Evolutionary conservation across 148 eudicot species (phyloP).

Genomic region (Simmondsia chinensis): DNA sequence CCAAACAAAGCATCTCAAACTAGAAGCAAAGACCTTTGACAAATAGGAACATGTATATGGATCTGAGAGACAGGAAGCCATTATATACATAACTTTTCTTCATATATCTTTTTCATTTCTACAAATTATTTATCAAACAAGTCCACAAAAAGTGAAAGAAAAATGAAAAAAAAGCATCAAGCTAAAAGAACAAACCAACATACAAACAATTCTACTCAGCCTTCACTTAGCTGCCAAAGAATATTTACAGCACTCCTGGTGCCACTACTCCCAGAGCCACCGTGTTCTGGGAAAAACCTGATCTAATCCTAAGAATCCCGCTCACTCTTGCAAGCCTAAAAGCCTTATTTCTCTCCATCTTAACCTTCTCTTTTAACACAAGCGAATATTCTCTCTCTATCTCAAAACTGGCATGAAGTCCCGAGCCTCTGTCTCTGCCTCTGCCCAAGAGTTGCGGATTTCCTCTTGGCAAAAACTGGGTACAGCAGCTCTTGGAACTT

Average conservation of each 20-base stretch:
- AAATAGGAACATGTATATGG: too few relatives aligned
- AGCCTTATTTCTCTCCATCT: conserved; percentile 16
- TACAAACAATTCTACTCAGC: conserved; percentile 22
- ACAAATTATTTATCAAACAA: conserved; percentile 39
- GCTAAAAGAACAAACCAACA: conserved; percentile 11
- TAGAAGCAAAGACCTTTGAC: too few relatives aligned
- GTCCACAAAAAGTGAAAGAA: conserved; percentile 15
- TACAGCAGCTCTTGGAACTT: conserved; percentile 63
- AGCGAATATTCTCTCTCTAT: conserved; percentile 9
- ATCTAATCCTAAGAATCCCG: conserved; percentile 12
- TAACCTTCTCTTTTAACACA: conserved; percentile 2
- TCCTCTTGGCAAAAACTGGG: conserved; percentile 63
- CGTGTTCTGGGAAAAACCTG: conserved; percentile 13
- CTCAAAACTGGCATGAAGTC: conserved; percentile 98
- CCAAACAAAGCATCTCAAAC: too few relatives aligned
- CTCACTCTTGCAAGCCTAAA: conserved; percentile 22
- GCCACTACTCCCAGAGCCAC: conserved; percentile 14
- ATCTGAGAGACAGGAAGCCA: too few relatives aligned
- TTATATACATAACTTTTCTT: conserved; percentile 16
- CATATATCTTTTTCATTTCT: not conserved
- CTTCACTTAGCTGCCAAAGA: conserved; percentile 32
- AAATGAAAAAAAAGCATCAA: conserved; percentile 1
- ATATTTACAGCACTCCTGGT: conserved; percentile 54
- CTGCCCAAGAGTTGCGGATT: conserved; percentile 49
- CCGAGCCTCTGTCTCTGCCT: conserved; percentile 93